Conservation (phyloP, 2,329 filamentous ascomycete species). For the Orbilia brochopaga region DNA sequence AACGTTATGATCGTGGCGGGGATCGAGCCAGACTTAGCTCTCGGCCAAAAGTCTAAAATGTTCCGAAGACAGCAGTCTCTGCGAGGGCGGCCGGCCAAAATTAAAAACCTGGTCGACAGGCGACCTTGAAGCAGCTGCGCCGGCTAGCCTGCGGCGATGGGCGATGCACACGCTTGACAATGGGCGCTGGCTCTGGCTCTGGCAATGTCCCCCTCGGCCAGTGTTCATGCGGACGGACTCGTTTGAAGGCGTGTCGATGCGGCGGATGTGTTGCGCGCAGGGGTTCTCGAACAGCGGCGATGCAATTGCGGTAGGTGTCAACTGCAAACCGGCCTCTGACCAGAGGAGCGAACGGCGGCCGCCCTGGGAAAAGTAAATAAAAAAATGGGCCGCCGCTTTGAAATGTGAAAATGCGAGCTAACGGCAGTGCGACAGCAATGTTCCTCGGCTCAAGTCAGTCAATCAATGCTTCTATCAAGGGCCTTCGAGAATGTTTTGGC, state of each 20-base stretch:
- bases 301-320: conserved; percentile 37
- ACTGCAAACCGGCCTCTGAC: conserved; percentile 9
- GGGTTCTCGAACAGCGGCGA: conserved; percentile 17
- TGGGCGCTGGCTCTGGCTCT: not conserved
- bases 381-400: conserved; percentile 46
- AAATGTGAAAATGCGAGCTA: conserved; percentile 40
- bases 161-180: too few relatives aligned
- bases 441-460: conserved; percentile 40
- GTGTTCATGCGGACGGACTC: conserved; percentile 2
- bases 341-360: not conserved
- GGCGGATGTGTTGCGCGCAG: conserved; percentile 40
- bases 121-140: conserved; percentile 22
- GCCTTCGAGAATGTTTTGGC: conserved; percentile 41
- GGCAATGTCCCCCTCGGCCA: not conserved
- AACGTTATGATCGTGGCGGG: conserved; percentile 25
- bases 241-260: conserved; percentile 23
- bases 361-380: conserved; percentile 7
- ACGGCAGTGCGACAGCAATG: conserved; percentile 32
- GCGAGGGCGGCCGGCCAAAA: conserved; percentile 25
- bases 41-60: conserved; percentile 45
- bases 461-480: conserved; percentile 18
- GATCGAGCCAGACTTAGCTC: conserved; percentile 7
- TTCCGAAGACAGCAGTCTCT: conserved; percentile 48
- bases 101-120: conserved; percentile 41
- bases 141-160: not conserved